Base-by-base conservation (phyloP, 2,329 filamentous ascomycete genomes). In the Lachnum nothofagi region DNA sequence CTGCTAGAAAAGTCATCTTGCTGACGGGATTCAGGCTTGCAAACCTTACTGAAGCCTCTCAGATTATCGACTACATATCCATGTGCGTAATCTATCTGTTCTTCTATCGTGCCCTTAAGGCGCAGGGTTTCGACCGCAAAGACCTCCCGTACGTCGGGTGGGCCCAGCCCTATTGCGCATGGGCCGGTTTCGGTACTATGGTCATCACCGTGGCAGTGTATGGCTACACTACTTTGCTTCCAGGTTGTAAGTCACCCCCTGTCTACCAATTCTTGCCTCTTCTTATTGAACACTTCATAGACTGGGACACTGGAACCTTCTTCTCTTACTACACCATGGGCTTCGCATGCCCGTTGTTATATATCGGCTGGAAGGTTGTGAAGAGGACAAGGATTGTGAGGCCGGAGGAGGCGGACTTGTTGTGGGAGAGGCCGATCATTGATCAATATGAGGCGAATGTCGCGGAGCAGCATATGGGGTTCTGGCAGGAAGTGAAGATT, bases 141-240 rank as follows among this genome's bases (percentile, higher is more conserved):
- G 72, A 72, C 0, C 68, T 91, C 10, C 86, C 86, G 0, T 89
- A 88, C 68, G 79, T 76, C n/a, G 58, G 56, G 1, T 60, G 51
- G 51, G 50, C 47, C 2, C 85, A 89, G 69, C 87, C 87, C 0
- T 90, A 82, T 58, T 75, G 79, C 0, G 85, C 80, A 0, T 81
- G 70, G 53, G 60, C 76, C 41, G 85, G 79, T 0, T 67, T 88
- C 3, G 66, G 70, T 0, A 78, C 78, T 6, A 85, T 80, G 1
- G 78, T 78, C 33, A 65, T 85, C 57, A 89, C 90, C 79, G 77
- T 81, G 0, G 82, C 88, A 54, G 78, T 88, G 0, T 79, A 84
- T 10, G 86, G 87, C 0, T 91, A 89, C 52, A 78, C 80, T 0
- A 84, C 89, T 0, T 91, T 91, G 59, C 64, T 91, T 31, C 81